Evolutionary conservation across 2,329 filamentous ascomycete species (phyloP).

Genomic region (Alternaria tenuissima): DNA sequence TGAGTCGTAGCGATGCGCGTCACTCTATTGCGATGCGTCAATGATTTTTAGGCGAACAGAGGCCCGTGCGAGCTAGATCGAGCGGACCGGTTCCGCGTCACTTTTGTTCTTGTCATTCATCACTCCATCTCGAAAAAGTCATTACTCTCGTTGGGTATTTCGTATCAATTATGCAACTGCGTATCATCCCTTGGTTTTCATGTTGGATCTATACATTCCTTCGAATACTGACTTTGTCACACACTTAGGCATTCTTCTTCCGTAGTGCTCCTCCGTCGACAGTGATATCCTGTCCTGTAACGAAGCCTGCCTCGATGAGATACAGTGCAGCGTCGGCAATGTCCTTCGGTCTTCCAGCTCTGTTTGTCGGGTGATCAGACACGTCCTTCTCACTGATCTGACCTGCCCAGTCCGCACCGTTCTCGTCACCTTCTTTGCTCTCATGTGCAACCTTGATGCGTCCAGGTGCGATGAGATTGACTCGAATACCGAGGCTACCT

Average conservation of each 20-base stretch:
- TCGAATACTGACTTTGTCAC: neutral
- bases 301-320: conserved; percentile 50
- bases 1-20: conserved; percentile 7
- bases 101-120: neutral
- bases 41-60: conserved; percentile 11
- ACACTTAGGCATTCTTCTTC: conserved; percentile 38
- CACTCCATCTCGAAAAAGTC: neutral
- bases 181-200: neutral
- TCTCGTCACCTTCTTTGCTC: conserved; percentile 56
- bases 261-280: conserved; percentile 49
- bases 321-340: conserved; percentile 56
- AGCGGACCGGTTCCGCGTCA: conserved; percentile 10
- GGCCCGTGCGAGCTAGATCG: conserved; percentile 9
- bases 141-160: neutral
- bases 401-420: conserved; percentile 50
- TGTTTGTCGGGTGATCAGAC: conserved; percentile 54
- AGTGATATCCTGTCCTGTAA: conserved; percentile 50
- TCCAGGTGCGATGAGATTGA: conserved; percentile 59
- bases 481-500: conserved; percentile 54
- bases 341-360: conserved; percentile 57
- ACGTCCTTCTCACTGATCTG: conserved; percentile 53
- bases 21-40: conserved; percentile 16
- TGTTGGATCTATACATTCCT: neutral
- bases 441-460: conserved; percentile 59
- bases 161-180: neutral